These are phyloP conservation scores for Ceratobasidium sp. DNA, from an alignment of 1,284 basidiomycete genomes.

Conservation along the genomic window DNA sequence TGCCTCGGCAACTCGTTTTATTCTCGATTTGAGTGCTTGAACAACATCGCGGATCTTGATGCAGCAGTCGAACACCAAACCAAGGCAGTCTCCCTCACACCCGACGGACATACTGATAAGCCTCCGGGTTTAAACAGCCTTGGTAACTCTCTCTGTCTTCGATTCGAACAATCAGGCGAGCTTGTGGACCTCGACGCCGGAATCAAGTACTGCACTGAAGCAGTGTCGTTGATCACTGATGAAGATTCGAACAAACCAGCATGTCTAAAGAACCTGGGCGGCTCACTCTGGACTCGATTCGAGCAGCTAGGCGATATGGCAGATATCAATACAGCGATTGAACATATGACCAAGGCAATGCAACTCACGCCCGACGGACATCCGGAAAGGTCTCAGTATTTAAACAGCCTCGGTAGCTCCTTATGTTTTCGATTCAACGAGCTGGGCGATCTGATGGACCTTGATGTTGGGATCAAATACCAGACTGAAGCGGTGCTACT, in stretches of 20 bases:
- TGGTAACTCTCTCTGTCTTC: too few relatives aligned
- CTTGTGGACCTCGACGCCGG: too few relatives aligned
- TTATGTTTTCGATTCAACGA: background rate
- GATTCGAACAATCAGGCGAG: too few relatives aligned
- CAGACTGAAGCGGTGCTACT: background rate
- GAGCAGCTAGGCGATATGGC: background rate
- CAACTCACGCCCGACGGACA: background rate
- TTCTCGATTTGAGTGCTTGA: too few relatives aligned
- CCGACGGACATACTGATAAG: too few relatives aligned
- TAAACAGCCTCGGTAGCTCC: background rate
- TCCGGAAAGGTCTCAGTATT: background rate
- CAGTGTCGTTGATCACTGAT: too few relatives aligned
- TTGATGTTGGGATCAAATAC: background rate
- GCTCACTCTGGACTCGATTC: background rate
- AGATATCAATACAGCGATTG: background rate
- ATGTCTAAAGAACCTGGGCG: background rate
- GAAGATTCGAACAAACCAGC: background rate
- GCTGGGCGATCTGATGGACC: background rate
- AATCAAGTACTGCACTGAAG: too few relatives aligned
- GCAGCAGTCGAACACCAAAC: too few relatives aligned
- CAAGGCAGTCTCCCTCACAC: too few relatives aligned
- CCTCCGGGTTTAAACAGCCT: too few relatives aligned
- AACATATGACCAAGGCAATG: background rate
- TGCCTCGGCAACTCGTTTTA: too few relatives aligned
- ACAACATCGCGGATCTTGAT: too few relatives aligned